These are phyloP conservation scores for Lepiota brunneoincarnata DNA, from an alignment of 768 basidiomycete species.

Conservation along the genomic window DNA sequence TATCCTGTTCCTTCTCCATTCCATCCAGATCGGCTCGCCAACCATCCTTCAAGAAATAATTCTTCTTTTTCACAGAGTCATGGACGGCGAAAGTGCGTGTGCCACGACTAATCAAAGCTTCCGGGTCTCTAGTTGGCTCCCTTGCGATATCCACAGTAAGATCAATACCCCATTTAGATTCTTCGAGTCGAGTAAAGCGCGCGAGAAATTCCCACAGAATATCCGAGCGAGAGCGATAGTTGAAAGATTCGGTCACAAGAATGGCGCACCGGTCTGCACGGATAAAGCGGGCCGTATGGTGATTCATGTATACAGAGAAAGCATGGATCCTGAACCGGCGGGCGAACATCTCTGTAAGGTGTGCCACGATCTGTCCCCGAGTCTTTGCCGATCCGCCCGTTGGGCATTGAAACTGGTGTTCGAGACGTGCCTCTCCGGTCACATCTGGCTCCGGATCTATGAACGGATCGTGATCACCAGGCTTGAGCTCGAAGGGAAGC, in stretches of 20 bases:
- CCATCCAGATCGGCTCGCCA: constrained; percentile 20
- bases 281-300: constrained; percentile 24
- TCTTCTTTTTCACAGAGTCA: constrained; percentile 8
- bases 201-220: constrained; percentile 27
- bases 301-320: constrained; percentile 25
- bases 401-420: constrained; percentile 4
- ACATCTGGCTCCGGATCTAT: neutral
- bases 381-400: neutral
- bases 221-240: constrained; percentile 16
- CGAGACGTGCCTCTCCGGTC: neutral
- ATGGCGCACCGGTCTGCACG: constrained; percentile 30
- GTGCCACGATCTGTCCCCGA: constrained; percentile 22
- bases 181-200: constrained; percentile 19
- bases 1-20: constrained; percentile 19
- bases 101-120: constrained; percentile 19
- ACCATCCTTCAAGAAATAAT: constrained; percentile 29
- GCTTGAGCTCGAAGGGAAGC: constrained; percentile 17
- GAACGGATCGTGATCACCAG: constrained; percentile 14
- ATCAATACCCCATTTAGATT: constrained; percentile 23
- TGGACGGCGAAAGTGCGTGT: constrained; percentile 22
- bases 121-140: constrained; percentile 10
- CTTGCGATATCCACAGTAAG: constrained; percentile 16
- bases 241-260: constrained; percentile 26
- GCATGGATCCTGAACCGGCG: constrained; percentile 25
- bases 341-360: constrained; percentile 18